These are phyloP conservation scores for Pythium guiyangense DNA, from an alignment of 352 stramenopile species.

Conservation along the genomic window DNA sequence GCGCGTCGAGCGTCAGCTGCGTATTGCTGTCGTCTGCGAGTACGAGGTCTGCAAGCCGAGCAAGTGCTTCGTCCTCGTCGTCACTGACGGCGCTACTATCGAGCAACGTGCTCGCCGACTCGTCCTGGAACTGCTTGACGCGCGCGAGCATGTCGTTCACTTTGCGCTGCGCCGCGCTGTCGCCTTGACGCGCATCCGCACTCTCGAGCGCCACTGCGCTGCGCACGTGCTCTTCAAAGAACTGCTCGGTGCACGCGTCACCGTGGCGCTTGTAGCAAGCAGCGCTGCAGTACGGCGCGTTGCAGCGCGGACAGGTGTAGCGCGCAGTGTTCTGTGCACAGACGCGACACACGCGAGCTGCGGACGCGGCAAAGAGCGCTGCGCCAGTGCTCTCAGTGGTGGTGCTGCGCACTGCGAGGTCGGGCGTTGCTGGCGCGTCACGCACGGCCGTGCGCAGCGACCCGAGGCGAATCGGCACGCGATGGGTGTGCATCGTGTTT, in stretches of 20 bases:
- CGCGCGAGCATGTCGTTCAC: slow-evolving; percentile 46
- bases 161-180: slow-evolving; percentile 22
- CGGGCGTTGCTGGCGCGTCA: slow-evolving; percentile 13
- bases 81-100: neutral
- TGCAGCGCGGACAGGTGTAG: slow-evolving; percentile 85
- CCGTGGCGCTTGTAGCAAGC: slow-evolving; percentile 73
- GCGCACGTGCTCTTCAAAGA: slow-evolving; percentile 68
- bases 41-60: slow-evolving; percentile 32
- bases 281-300: slow-evolving; percentile 73
- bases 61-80: slow-evolving; percentile 19
- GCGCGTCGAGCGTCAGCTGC: slow-evolving; percentile 51
- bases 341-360: slow-evolving; percentile 59
- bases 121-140: slow-evolving; percentile 55
- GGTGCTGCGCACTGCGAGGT: slow-evolving; percentile 2
- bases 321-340: slow-evolving; percentile 49
- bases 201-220: slow-evolving; percentile 40
- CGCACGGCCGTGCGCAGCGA: slow-evolving; percentile 38
- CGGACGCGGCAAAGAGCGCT: slow-evolving; percentile 21
- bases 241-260: slow-evolving; percentile 66
- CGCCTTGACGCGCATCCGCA: slow-evolving; percentile 13
- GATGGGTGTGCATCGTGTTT: too few relatives aligned
- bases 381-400: neutral
- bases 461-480: slow-evolving; percentile 12
- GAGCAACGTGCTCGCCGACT: slow-evolving; percentile 5
- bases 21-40: slow-evolving; percentile 41